Conservation (phyloP, 345 rosid species). For the Cardamine chenopodiifolia region DNA sequence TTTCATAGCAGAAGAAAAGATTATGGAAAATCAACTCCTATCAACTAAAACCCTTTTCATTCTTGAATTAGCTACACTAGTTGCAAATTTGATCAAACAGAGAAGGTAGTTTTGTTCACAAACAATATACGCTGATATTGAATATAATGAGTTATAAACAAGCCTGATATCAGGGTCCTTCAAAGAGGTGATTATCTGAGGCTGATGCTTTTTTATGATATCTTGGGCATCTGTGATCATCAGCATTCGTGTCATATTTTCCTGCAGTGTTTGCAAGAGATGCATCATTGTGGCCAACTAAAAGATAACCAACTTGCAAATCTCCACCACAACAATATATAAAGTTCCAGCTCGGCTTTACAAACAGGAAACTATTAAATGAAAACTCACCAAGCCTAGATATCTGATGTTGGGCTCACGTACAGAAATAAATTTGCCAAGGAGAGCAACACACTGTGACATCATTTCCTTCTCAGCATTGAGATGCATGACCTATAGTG, state of each 20-base stretch:
- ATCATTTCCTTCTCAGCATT: conserved; percentile 99
- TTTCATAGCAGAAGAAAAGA: neutral
- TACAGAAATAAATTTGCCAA: conserved; percentile 96
- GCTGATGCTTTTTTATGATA: conserved; percentile 93
- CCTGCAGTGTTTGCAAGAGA: conserved; percentile 53
- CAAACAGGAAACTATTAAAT: conserved; percentile 22
- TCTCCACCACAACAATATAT: conserved; percentile 2
- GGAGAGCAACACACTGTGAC: conserved; percentile 98
- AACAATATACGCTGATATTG: conserved; percentile 18
- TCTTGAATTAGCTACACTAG: neutral
- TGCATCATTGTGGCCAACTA: conserved; percentile 21
- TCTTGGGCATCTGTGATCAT: conserved; percentile 99
- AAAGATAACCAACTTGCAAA: neutral
- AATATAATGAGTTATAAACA: conserved; percentile 16
- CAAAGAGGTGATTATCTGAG: conserved; percentile 96
- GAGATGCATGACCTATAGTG: conserved; percentile 92
- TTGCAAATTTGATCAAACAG: neutral
- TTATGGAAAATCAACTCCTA: neutral
- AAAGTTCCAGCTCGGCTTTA: conserved; percentile 22
- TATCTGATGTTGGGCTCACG: conserved; percentile 99
- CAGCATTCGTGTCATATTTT: conserved; percentile 98
- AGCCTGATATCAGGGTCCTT: conserved; percentile 99
- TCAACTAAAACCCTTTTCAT: neutral
- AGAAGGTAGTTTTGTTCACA: neutral
- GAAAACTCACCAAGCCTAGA: conserved; percentile 89